phyloP scores from a whole-genome alignment of 2,329 filamentous ascomycete genomes.

The Arachnopeziza araneosa region DNA sequence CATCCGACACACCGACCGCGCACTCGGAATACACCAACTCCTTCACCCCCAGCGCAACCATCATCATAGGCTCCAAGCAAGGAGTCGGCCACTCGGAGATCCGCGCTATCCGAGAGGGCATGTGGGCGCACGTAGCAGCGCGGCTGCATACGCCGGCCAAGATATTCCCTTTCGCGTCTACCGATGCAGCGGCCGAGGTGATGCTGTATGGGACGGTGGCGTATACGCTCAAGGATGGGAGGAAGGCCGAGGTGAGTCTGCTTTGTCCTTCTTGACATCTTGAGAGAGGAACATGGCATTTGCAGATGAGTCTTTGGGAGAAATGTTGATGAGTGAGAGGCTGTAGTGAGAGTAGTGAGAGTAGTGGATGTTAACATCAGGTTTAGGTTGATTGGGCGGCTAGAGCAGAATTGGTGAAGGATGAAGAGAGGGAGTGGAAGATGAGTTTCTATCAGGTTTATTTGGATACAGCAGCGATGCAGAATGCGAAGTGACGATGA shows the following conservation, averaged over 20 bases:
- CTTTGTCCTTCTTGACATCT: neutral
- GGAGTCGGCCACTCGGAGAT: conserved; percentile 43
- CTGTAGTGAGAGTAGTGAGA: neutral
- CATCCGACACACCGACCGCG: conserved; percentile 39
- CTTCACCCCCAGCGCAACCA: conserved; percentile 43
- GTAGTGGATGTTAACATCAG: neutral
- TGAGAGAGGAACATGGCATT: neutral
- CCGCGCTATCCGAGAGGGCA: conserved; percentile 41
- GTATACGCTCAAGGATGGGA: conserved; percentile 46
- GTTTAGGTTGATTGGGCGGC: conserved; percentile 26
- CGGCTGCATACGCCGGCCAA: conserved; percentile 41
- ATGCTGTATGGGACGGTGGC: conserved; percentile 50
- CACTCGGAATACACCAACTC: conserved; percentile 43
- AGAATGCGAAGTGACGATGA: conserved; percentile 17
- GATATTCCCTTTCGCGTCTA: conserved; percentile 38
- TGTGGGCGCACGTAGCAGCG: conserved; percentile 47
- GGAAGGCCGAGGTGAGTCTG: conserved; percentile 18
- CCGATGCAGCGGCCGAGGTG: conserved; percentile 38
- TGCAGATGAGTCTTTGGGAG: too few relatives aligned
- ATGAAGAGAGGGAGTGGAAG: conserved; percentile 22
- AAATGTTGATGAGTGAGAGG: neutral
- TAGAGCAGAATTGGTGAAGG: conserved; percentile 23
- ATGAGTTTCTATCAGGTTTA: conserved; percentile 29
- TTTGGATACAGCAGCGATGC: conserved; percentile 20
- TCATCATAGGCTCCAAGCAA: conserved; percentile 47